Base-by-base conservation (phyloP, 2,329 filamentous ascomycete genomes). In the Fusarium sp. region DNA sequence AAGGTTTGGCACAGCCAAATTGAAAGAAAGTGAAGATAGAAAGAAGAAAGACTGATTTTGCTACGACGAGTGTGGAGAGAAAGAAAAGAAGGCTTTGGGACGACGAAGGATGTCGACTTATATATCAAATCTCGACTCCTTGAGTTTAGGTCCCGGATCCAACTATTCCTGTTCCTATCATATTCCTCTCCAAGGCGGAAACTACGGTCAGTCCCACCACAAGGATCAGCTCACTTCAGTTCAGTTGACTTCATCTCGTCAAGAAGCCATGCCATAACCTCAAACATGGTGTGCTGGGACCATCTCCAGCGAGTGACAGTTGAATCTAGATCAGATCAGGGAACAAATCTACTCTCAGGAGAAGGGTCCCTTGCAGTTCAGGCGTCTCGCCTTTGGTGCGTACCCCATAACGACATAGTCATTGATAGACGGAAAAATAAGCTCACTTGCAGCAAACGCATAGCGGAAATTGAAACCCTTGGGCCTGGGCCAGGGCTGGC, bases 1-100 rank as follows among this genome's bases (percentile, higher is more conserved):
- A 75, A 78, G 33, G 44, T 58, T 75, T 78, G 76, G 76, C 76
- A 78, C 76, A 78, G 76, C 76, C 76, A 78, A 69, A 73, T 69
- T 68, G 72, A 77, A 78, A 78, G 75, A 76, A 77, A 77, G 67
- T 72, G 67, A 75, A 78, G 32, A 70, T 60, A 74, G 69, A 67
- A 67, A 60, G 50, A 53, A 69, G 50, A 75, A 75, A 69, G 66
- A 76, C 47, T 67, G 44, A 37, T 65, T 69, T 71, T 75, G 70
- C 65, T 72, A 74, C 63, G 74, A 77, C 72, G 75, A 78, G 74
- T 73, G 76, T 75, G 49, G 49, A 69, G 62, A 60, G 57, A 46
- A 62, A 52, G 52, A 52, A 43, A 58, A 58, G 44, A 47, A 57
- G 30, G 60, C 25, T 38, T 37, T 46, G 42, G 37, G 56, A 46